These are phyloP conservation scores for Aspergillus flavus DNA, from an alignment of 2,329 filamentous ascomycete genomes.

Conservation along the genomic window DNA sequence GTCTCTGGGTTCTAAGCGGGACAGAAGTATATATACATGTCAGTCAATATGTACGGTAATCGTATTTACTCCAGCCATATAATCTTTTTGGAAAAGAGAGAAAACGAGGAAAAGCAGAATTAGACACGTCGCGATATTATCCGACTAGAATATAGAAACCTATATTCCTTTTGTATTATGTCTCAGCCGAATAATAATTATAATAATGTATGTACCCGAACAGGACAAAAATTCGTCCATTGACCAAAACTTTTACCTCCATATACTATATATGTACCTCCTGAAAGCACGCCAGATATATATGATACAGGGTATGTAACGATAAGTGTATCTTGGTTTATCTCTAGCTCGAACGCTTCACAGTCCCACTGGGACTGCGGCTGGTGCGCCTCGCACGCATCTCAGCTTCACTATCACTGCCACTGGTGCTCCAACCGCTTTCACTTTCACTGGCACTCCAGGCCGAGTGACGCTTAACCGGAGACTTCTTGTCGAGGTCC, in stretches of 20 bases:
- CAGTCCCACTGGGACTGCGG: neutral
- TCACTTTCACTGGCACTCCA: conserved; percentile 43
- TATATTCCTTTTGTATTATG: neutral
- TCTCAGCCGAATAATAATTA: neutral
- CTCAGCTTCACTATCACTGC: conserved; percentile 10
- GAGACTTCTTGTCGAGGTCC: conserved; percentile 3
- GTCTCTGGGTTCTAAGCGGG: conserved; percentile 40
- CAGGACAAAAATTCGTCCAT: neutral
- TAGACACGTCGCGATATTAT: neutral
- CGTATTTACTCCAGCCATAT: neutral
- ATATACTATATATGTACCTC: neutral
- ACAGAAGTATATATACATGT: neutral
- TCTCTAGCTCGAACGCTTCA: neutral
- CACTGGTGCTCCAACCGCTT: conserved; percentile 37
- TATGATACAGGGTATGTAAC: neutral
- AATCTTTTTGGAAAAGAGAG: neutral
- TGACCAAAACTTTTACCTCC: neutral
- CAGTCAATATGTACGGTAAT: neutral
- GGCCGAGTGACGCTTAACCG: conserved; percentile 19
- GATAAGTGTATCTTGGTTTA: neutral
- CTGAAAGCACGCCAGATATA: neutral
- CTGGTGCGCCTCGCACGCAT: neutral
- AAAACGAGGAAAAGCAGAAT: neutral
- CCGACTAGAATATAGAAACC: no score
- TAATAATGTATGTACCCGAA: neutral